Conservation (phyloP, 2,329 filamentous ascomycete species). For the Lecanicillium sp. region DNA sequence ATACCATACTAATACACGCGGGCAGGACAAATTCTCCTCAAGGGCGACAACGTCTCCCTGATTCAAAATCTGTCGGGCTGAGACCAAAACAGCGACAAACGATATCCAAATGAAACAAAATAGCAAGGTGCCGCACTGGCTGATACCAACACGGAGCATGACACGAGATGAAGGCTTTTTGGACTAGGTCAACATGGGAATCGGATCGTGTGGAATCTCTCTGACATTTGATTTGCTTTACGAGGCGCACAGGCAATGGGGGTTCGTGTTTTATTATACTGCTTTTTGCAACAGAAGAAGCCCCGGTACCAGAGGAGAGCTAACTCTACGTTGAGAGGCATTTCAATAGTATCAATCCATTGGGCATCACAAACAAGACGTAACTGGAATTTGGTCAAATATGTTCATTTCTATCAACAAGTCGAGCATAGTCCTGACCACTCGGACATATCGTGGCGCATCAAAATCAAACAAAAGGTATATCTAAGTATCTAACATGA, state of each 20-base stretch:
- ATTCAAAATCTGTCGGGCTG: constrained; percentile 52
- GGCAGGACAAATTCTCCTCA: constrained; percentile 75
- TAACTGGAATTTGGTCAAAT: too few relatives aligned
- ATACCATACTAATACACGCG: neutral
- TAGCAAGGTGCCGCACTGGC: neutral
- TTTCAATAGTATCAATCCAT: neutral
- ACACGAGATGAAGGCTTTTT: neutral
- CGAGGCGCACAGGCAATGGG: constrained; percentile 8
- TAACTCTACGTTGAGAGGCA: neutral
- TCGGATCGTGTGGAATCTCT: neutral
- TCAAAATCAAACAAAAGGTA: neutral
- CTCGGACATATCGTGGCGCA: too few relatives aligned
- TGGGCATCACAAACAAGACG: neutral
- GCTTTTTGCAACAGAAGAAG: neutral
- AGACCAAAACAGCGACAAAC: constrained; percentile 42
- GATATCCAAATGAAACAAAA: neutral
- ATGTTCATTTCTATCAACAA: too few relatives aligned
- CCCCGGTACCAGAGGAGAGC: neutral
- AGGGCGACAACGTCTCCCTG: constrained; percentile 81
- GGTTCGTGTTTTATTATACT: constrained; percentile 4
- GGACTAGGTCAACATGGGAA: neutral
- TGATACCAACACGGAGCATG: neutral
- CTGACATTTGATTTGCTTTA: constrained; percentile 6
- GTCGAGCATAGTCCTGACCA: neutral
- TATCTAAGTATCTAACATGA: too few relatives aligned